Percentiles rank a stretch among this genome's conserved stretches.
These are phyloP conservation scores for Cerioporus squamosus DNA, from an alignment of 1,284 basidiomycete species.

Conservation along the genomic window DNA sequence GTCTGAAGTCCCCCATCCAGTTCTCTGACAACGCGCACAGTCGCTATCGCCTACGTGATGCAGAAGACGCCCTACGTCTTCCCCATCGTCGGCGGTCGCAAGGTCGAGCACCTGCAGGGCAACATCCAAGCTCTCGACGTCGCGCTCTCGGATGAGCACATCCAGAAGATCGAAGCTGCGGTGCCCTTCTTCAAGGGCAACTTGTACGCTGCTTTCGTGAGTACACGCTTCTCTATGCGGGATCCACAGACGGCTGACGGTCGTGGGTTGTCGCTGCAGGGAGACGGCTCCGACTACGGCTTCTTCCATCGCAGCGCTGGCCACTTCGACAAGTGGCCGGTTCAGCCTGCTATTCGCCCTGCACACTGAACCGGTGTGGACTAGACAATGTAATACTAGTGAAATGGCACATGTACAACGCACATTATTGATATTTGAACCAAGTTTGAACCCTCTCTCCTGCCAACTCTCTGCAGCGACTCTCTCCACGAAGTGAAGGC, in stretches of 20 bases:
- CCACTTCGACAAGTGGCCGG: constrained; percentile 29
- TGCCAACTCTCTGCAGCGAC: too few species aligned
- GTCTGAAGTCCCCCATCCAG: too few species aligned
- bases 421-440: too few species aligned
- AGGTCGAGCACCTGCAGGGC: constrained; percentile 25
- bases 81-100: constrained; percentile 28
- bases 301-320: constrained; percentile 20
- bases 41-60: constrained; percentile 30
- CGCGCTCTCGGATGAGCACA: constrained; percentile 22
- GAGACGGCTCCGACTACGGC: constrained; percentile 25
- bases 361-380: neutral
- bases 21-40: constrained; percentile 2
- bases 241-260: neutral
- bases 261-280: constrained; percentile 11
- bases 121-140: constrained; percentile 28
- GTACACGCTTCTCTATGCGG: neutral
- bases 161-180: constrained; percentile 22
- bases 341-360: constrained; percentile 22
- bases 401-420: too few species aligned
- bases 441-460: too few species aligned
- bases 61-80: constrained; percentile 30
- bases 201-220: constrained; percentile 21
- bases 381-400: too few species aligned
- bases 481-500: too few species aligned
- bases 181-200: constrained; percentile 21